A percentile compares a stretch with the other conserved stretches of the same genome.
phyloP scores from a whole-genome alignment of 2,329 filamentous ascomycete genomes.

The Pyrenochaeta sp. region DNA sequence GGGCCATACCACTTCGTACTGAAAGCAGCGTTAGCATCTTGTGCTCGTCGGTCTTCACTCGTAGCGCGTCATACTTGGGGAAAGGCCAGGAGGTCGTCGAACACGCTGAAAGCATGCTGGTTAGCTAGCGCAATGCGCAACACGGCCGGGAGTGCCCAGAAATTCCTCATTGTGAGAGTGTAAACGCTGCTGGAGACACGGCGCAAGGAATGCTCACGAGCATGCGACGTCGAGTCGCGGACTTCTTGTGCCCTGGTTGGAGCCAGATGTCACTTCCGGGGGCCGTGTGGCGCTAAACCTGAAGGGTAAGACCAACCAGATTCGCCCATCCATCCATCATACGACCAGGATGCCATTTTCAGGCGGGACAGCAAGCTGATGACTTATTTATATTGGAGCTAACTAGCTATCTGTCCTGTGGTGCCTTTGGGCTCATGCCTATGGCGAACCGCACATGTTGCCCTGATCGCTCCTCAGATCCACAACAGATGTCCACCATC shows the following conservation, averaged over 20 bases:
- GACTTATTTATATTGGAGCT: not conserved
- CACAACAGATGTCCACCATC: not conserved
- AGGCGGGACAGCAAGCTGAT: not conserved
- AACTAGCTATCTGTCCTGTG: not conserved
- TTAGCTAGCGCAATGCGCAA: slow-evolving; percentile 60
- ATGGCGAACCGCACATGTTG: not conserved
- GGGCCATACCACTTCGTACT: slow-evolving; percentile 84
- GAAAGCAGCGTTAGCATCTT: slow-evolving; percentile 22
- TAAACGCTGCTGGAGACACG: not conserved
- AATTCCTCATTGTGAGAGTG: slow-evolving; percentile 49
- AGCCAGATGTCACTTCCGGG: slow-evolving; percentile 44
- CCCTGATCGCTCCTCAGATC: not conserved
- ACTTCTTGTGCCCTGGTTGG: slow-evolving; percentile 29
- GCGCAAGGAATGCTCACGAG: slow-evolving; percentile 5
- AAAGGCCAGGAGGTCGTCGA: slow-evolving; percentile 86
- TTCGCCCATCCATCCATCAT: not conserved
- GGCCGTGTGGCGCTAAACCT: slow-evolving; percentile 9
- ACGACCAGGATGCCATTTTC: too few relatives aligned
- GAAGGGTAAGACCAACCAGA: not conserved
- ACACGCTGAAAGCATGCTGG: slow-evolving; percentile 77
- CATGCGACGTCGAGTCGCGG: slow-evolving; percentile 21
- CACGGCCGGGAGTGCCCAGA: slow-evolving; percentile 59
- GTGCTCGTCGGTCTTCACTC: not conserved
- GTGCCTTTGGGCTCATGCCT: not conserved
- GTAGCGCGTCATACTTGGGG: slow-evolving; percentile 71